Base-by-base conservation (phyloP, 176 grass and related monocot genomes). In the Canna indica region DNA sequence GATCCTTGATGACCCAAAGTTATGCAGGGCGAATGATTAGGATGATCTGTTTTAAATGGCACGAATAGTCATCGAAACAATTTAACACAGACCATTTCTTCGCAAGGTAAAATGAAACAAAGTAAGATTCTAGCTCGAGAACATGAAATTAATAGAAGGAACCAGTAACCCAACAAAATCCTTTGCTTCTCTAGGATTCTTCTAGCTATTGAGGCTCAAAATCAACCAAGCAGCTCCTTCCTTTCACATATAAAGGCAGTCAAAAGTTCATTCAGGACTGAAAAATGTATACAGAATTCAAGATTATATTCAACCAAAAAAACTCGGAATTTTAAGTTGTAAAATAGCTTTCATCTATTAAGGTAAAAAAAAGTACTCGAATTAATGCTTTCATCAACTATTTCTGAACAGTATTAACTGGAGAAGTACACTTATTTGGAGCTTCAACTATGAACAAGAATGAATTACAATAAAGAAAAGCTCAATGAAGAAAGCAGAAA, bases 381-480 rank as follows among this genome's bases (percentile, higher is more conserved):
- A 65, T 36, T 20, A 65, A 8, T 65, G 18, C 16, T 36, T 35
- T 65, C 62, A n/a, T n/a, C 20, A 34, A 31, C 7, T 11, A 22
- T 65, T 22, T 29, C 18, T 36, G 15, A 47, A 18, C 26, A 10
- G 42, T 5, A 47, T 5, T 22, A 3, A 38, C 7, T n/a, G 39
- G n/a, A 46, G 14, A 30, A 8, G 27, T 35, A 16, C 36, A 47
- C 17, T 17, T 44, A 69, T 30, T 47, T 15, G 0, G n/a, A 69
- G 39, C 27, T 48, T 32, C 15, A 45, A 24, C 3, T 79, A 32
- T 47, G 82, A 83, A 41, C 31, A 25, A 48, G 47, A 59, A 73
- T 26, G 7, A 67, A 30, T 74, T 9, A 7, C 17, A 39, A 76
- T 67, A 67, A 50, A 79, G 47, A 54, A 68, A 75, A 76, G 66